Evolutionary conservation across 2,329 filamentous ascomycete species (phyloP).

Genomic region (Fusarium sacchari): DNA sequence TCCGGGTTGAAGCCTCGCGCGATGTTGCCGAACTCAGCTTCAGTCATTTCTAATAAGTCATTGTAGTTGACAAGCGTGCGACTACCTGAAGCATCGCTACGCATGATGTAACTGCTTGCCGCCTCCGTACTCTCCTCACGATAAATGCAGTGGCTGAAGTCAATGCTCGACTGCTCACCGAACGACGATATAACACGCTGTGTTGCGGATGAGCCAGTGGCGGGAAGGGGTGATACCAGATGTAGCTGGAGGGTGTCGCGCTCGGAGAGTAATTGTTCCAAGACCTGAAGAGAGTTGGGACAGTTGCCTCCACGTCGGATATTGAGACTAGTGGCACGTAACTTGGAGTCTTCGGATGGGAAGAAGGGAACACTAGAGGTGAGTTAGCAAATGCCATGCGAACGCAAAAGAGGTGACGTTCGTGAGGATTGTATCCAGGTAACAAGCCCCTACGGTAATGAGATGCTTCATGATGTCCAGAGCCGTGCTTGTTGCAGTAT

Average conservation of each 20-base stretch:
- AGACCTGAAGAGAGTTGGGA: constrained; percentile 75
- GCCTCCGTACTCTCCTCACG: constrained; percentile 64
- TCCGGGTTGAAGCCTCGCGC: constrained; percentile 51
- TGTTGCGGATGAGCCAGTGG: constrained; percentile 60
- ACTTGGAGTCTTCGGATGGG: constrained; percentile 76
- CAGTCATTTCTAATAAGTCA: constrained; percentile 73
- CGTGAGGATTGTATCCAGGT: constrained; percentile 77
- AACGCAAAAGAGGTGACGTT: constrained; percentile 48
- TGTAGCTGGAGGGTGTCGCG: constrained; percentile 48
- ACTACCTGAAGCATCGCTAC: constrained; percentile 66
- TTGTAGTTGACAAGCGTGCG: constrained; percentile 79
- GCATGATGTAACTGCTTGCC: constrained; percentile 76
- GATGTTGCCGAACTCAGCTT: constrained; percentile 65
- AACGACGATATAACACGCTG: constrained; percentile 65
- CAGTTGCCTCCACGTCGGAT: constrained; percentile 78
- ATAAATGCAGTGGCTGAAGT: constrained; percentile 68
- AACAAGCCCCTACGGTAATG: constrained; percentile 73
- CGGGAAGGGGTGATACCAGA: constrained; percentile 65
- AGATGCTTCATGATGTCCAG: constrained; percentile 61
- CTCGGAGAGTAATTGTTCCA: constrained; percentile 68
- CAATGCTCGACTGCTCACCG: constrained; percentile 52
- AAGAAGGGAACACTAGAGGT: constrained; percentile 69
- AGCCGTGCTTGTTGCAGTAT: background rate
- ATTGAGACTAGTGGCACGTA: constrained; percentile 69
- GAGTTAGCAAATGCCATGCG: constrained; percentile 19